Evolutionary conservation across 306 rosid genomes (phyloP).

Genomic region (Senna tora): DNA sequence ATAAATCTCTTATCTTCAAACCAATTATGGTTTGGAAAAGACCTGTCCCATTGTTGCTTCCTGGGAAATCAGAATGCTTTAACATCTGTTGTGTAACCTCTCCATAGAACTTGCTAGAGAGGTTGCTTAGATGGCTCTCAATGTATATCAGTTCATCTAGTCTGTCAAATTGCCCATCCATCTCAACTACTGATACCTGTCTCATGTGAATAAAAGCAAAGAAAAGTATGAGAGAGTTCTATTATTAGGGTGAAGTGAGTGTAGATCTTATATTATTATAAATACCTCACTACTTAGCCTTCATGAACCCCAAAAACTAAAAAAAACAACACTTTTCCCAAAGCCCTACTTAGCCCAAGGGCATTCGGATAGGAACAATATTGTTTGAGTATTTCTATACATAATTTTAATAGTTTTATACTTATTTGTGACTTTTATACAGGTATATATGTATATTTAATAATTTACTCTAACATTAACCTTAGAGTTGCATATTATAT

Average conservation of each 20-base stretch:
- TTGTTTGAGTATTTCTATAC: no score
- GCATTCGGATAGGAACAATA: no score
- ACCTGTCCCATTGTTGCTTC: constrained; percentile 98
- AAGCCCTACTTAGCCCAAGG: no score
- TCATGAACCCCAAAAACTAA: background rate
- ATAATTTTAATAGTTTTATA: no score
- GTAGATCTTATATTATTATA: background rate
- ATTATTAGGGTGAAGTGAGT: background rate
- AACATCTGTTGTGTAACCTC: constrained; percentile 97
- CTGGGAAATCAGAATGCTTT: constrained; percentile 96
- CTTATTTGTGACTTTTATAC: no score
- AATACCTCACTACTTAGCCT: background rate
- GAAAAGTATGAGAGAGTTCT: no score
- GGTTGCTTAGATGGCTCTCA: constrained; percentile 93
- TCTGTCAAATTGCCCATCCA: constrained; percentile 99
- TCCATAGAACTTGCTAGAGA: constrained; percentile 92
- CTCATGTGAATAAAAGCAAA: background rate
- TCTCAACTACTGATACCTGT: constrained; percentile 89
- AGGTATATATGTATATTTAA: no score
- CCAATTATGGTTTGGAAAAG: constrained; percentile 96
- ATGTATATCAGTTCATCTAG: constrained; percentile 93
- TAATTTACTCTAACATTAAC: no score
- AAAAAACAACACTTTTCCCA: no score
- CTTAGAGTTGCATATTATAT: background rate
- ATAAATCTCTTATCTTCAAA: constrained; percentile 87